phyloP scores from a whole-genome alignment of 1,139 yeast genomes.

The Candida pseudoviswanathii region DNA sequence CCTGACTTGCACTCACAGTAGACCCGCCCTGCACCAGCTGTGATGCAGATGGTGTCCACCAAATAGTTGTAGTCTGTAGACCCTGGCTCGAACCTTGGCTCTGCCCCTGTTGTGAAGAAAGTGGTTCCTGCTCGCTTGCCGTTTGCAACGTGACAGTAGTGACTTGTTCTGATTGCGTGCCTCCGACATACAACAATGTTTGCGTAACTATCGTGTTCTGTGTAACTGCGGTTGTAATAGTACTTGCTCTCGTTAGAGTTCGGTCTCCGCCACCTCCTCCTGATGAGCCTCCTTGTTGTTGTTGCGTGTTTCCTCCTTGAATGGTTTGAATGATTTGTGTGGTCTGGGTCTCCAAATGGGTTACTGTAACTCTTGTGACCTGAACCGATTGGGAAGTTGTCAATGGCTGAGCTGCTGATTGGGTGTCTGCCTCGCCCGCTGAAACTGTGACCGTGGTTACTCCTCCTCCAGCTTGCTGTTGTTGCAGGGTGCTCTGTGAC shows the following conservation, averaged over 20 bases:
- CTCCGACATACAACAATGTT: background rate
- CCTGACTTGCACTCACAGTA: background rate
- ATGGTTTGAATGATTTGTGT: conserved; percentile 1
- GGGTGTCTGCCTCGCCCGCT: background rate
- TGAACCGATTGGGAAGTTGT: background rate
- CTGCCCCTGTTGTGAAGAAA: background rate
- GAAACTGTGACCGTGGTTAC: background rate
- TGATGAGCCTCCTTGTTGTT: background rate
- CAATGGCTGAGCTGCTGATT: background rate
- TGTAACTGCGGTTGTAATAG: conserved; percentile 1
- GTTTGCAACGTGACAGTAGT: conserved; percentile 3
- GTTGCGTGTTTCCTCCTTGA: background rate
- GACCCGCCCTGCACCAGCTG: background rate
- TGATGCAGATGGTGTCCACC: conserved; percentile 3
- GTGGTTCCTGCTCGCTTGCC: background rate
- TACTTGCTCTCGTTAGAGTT: background rate
- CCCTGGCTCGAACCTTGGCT: background rate
- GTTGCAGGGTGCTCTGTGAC: background rate
- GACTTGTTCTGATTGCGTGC: background rate
- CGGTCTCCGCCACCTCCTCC: background rate
- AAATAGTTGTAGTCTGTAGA: conserved; percentile 1
- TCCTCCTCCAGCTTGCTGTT: background rate
- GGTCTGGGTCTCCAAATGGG: background rate
- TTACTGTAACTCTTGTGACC: background rate
- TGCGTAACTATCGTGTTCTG: conserved; percentile 3